Percentiles rank a stretch among this genome's conserved stretches.
Conservation (phyloP, 2,329 filamentous ascomycete genomes). For the Talaromyces amestolkiae region DNA sequence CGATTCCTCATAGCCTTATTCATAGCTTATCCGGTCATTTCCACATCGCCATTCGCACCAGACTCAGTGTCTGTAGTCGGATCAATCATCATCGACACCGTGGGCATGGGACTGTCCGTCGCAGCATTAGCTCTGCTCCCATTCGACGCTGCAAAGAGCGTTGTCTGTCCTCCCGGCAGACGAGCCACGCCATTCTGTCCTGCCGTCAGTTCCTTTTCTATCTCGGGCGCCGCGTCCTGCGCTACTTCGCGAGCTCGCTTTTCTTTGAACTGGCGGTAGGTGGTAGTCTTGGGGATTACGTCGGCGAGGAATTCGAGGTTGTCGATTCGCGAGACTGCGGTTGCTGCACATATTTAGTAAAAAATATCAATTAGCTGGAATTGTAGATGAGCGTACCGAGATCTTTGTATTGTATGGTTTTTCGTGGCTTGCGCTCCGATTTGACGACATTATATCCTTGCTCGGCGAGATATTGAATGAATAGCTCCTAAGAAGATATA, state of each 20-base stretch:
- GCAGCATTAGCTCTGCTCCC: slow-evolving; percentile 20
- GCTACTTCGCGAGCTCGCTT: slow-evolving; percentile 45
- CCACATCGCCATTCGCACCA: slow-evolving; percentile 53
- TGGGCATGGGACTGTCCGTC: slow-evolving; percentile 32
- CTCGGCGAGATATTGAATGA: slow-evolving; percentile 85
- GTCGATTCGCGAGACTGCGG: slow-evolving; percentile 81
- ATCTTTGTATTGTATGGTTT: slow-evolving; percentile 95
- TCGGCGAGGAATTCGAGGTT: slow-evolving; percentile 94
- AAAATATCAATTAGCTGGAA: too few relatives aligned
- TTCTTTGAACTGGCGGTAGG: slow-evolving; percentile 76
- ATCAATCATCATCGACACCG: slow-evolving; percentile 52
- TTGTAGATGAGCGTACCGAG: slow-evolving; percentile 57
- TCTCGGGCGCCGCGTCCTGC: slow-evolving; percentile 28
- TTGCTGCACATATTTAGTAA: slow-evolving; percentile 53
- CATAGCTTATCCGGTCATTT: slow-evolving; percentile 48
- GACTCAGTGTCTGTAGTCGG: slow-evolving; percentile 46
- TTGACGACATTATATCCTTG: slow-evolving; percentile 86
- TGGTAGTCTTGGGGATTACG: slow-evolving; percentile 80
- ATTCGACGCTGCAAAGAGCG: slow-evolving; percentile 11
- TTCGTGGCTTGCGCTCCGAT: slow-evolving; percentile 83
- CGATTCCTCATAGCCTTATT: background rate
- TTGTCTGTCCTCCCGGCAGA: slow-evolving; percentile 15
- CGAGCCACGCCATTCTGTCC: slow-evolving; percentile 19
- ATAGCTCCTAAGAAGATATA: slow-evolving; percentile 67
- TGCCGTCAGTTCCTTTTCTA: slow-evolving; percentile 38